Evolutionary conservation across 495 filamentous ascomycete species (phyloP), one percentile per base, ranked within the genome.

Genomic region (Talaromyces nanjingensis): DNA sequence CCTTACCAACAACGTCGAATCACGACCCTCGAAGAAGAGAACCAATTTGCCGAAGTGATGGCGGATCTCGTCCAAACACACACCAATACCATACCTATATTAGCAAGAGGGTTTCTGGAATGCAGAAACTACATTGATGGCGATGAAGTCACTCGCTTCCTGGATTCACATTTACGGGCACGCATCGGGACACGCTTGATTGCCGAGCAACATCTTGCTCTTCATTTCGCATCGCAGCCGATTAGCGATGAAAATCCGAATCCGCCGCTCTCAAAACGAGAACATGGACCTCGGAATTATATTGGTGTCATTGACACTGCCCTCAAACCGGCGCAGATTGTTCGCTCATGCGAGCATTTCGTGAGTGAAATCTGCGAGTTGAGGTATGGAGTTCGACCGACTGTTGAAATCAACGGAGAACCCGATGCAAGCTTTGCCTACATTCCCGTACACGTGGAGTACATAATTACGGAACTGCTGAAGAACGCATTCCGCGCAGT

Each of bases 281-380:
- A 75, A n/a, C 77, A 81, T 1, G 77, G 81, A 27, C 76, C 84
- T 9, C 83, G 85, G 0, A 87, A 86, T 60, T 97, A 92, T 71
- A 96, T 97, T 65, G 94, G 94, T n/a, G 92, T 96, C 9, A 97
- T 98, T 65, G 94, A 98, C 77, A 98, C 94, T 0, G 87, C 88
- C 1, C 77, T 98, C 22, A 90, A 87, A 27, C 94, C 93, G 0
- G 89, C 93, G 0, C 81, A 82, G 22, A 91, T 90, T 33, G 83
- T 98, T 59, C 86, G 90, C 63, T 80, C 82, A 2, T 97, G 93
- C 73, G 91, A 91, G 62, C 85, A 87, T 64, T 94, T 96, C 67
- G 94, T 98, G 0, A 87, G 89, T 47, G 94, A 98, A 67, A 96
- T 97, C 66, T 97, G 93, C 77, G 94, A 98, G 77, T 81, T 98